Base-by-base conservation (phyloP, 176 grass and related monocot species). In the Eleusine indica region DNA sequence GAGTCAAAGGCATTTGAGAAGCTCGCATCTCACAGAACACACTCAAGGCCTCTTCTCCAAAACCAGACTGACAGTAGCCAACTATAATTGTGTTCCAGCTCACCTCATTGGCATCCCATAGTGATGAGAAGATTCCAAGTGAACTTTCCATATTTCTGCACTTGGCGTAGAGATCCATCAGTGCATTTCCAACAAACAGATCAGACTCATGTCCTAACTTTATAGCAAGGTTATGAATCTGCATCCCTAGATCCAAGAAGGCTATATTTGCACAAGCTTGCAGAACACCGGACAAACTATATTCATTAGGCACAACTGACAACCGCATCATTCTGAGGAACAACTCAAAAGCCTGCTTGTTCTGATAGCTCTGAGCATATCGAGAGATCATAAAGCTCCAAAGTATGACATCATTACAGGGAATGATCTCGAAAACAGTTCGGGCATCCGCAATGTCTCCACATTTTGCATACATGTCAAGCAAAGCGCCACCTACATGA, bases 71-170 rank as follows among this genome's bases (percentile, higher is more conserved):
- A 18, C 83, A 74, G 67, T 70, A 95, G 17, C 88, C 93, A 22
- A 95, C 90, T 41, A 95, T 92, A 49, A 95, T 39, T 39, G 90
- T 95, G 64, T 92, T 95, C 93, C 90, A 95, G 82, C 85, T 95
- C 44, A 95, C 93, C 83, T 90, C 88, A 70, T 92, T 95, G 37
- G 76, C 70, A 74, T 90, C 43, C 48, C 2, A 35, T 42, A 95
- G 68, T 42, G 25, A 62, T n/a, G 77, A 70, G 43, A 89, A 89
- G 54, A 89, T 54, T 64, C 75, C 48, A 62, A 89, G 82, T 71
- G 87, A 90, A 38, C 84, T 83, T 66, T 92, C 82, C 76, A 92
- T 92, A 57, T 90, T 77, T 17, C 70, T 84, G 82, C 93, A 95
- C 70, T 95, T 95, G 4, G 88, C 87, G 84, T 95, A 92, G 84